Evolutionary conservation across 495 filamentous ascomycete species (phyloP), one percentile per base, ranked within the genome.

Genomic region (Penicillium parvum): DNA sequence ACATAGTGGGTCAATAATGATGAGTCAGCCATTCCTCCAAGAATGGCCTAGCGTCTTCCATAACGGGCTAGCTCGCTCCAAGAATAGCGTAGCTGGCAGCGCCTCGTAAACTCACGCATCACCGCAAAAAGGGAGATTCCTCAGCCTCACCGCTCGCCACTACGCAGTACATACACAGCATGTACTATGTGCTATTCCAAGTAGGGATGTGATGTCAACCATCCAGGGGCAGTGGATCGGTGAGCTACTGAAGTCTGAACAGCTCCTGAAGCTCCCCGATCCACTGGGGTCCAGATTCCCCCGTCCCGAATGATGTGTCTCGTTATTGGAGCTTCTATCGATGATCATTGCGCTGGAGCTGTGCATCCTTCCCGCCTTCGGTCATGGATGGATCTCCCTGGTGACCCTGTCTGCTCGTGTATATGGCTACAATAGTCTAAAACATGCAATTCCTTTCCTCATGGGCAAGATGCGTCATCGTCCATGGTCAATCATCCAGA

Each of bases 1-100:
- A 32, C 22, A 20, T 23, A 19, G 50, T 53, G 50, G 50, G 43
- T 14, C 51, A 55, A 55, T 55, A 55, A 55, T 55, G 49, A 50
- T 55, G 52, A 55, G 52, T 55, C 52, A 55, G 52, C 52, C 52
- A 55, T 55, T 55, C 51, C 39, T 15, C 2, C 12, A 30, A 14
- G 32, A 15, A n/a, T n/a, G n/a, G n/a, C n/a, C n/a, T n/a, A n/a
- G n/a, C n/a, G n/a, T n/a, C n/a, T n/a, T n/a, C n/a, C n/a, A n/a
- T n/a, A n/a, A n/a, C n/a, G n/a, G n/a, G n/a, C n/a, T n/a, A n/a
- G n/a, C n/a, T n/a, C n/a, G n/a, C n/a, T n/a, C n/a, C n/a, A n/a
- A n/a, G n/a, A n/a, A n/a, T n/a, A n/a, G n/a, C n/a, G n/a, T n/a
- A n/a, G n/a, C n/a, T n/a, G n/a, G n/a, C n/a, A n/a, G n/a, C n/a